Evolutionary conservation across 2,329 filamentous ascomycete species (phyloP).

Genomic region (Blastomyces silverae): DNA sequence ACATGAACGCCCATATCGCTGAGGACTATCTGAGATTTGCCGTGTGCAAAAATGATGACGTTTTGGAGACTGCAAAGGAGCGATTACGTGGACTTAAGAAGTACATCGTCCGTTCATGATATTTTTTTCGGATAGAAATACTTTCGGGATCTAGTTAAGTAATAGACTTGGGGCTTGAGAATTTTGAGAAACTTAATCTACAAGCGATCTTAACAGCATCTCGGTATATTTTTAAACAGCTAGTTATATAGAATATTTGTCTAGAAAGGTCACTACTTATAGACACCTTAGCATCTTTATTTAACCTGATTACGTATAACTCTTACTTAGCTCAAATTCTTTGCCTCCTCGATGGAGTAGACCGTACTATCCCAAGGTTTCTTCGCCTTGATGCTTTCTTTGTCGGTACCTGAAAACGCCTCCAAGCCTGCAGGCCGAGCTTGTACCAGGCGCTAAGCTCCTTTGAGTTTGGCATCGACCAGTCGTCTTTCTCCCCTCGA

Average conservation of each 20-base stretch:
- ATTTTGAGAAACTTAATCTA: not conserved
- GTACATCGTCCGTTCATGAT: conserved; percentile 47
- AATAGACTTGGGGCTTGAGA: not conserved
- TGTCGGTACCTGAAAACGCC: not conserved
- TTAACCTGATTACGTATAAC: not conserved
- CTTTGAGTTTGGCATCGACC: conserved; percentile 9
- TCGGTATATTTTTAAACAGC: not conserved
- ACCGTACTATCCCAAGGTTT: not conserved
- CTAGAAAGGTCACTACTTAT: not conserved
- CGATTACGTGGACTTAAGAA: conserved; percentile 65
- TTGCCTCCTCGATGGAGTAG: too few species aligned
- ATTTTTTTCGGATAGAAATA: not conserved
- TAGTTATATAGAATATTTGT: not conserved
- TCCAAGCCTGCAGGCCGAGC: not conserved
- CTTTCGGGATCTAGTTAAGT: not conserved
- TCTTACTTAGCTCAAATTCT: not conserved
- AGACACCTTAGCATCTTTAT: not conserved
- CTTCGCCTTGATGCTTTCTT: not conserved
- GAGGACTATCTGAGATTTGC: conserved; percentile 94
- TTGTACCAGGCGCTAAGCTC: conserved; percentile 9
- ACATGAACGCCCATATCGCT: conserved; percentile 71
- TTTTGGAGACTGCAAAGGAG: conserved; percentile 72
- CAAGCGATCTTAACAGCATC: not conserved
- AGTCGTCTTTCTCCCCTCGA: conserved; percentile 6
- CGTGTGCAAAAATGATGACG: conserved; percentile 88